Conservation (phyloP, 768 basidiomycete species). For the Podaxis sp. region DNA sequence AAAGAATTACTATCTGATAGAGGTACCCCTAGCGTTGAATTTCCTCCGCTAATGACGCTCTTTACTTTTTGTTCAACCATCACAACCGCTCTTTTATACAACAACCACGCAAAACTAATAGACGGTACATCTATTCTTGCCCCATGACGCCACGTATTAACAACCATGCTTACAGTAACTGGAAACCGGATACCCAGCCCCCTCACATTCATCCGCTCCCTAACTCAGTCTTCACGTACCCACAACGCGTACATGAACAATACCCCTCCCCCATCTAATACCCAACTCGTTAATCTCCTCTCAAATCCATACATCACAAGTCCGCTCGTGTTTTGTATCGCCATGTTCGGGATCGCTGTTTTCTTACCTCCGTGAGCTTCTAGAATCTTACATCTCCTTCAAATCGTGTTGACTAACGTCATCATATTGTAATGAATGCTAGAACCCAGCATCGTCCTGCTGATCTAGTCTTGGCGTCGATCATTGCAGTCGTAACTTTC, state of each 20-base stretch:
- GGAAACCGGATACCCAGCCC: constrained; percentile 63
- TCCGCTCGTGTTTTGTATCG: constrained; percentile 57
- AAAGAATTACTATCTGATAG: background rate
- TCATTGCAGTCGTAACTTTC: constrained; percentile 78
- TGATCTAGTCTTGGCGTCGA: constrained; percentile 84
- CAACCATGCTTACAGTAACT: constrained; percentile 40
- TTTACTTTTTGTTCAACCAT: constrained; percentile 58
- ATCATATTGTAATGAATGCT: background rate
- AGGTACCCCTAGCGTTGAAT: constrained; percentile 48
- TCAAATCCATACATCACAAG: constrained; percentile 76
- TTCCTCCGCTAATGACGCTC: constrained; percentile 58
- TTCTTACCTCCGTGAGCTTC: constrained; percentile 57
- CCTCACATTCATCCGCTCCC: constrained; percentile 44
- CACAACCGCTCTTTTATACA: constrained; percentile 54
- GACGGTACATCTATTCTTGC: constrained; percentile 45
- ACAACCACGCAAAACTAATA: constrained; percentile 66
- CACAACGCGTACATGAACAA: constrained; percentile 22
- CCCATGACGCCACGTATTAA: background rate
- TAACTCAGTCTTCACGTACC: constrained; percentile 35
- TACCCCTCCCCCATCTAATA: constrained; percentile 32
- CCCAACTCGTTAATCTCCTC: constrained; percentile 40
- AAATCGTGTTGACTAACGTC: background rate
- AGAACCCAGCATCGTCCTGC: constrained; percentile 60
- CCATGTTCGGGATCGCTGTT: constrained; percentile 53
- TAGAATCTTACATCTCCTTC: background rate